Percentiles rank a stretch among this genome's conserved stretches.
Evolutionary conservation across 2,329 filamentous ascomycete species (phyloP).

Genomic region (Colletotrichum sp.): DNA sequence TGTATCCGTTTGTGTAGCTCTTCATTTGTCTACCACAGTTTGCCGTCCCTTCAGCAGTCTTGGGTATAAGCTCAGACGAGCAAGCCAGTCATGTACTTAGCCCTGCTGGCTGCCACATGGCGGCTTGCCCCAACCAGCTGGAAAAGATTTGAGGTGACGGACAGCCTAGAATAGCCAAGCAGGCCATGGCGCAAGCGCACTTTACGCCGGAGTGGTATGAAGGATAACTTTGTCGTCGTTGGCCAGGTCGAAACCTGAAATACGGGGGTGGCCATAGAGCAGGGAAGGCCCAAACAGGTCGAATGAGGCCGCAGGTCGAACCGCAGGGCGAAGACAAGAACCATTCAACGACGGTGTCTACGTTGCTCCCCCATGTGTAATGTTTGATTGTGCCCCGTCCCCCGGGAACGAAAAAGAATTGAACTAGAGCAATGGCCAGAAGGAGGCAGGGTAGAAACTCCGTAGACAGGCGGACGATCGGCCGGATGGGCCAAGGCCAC

Average conservation of each 20-base stretch:
- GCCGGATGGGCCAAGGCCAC: background rate
- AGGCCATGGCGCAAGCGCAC: background rate
- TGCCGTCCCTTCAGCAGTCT: background rate
- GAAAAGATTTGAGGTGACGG: background rate
- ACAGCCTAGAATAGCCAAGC: background rate
- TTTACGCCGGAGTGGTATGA: background rate
- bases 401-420: background rate
- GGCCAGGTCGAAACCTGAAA: background rate
- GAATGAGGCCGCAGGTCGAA: background rate
- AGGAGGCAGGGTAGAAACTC: background rate
- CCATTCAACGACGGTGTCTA: background rate
- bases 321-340: background rate
- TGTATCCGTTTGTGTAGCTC: background rate
- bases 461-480: slow-evolving; percentile 1
- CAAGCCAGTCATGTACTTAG: background rate
- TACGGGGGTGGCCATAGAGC: background rate
- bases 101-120: background rate
- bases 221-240: background rate
- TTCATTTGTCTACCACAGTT: background rate
- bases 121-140: background rate
- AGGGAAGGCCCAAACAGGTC: background rate
- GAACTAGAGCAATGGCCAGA: background rate
- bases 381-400: background rate
- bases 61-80: background rate
- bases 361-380: background rate